phyloP scores from a whole-genome alignment of 192 early-diverging fungal genomes.

The Backusella australiensis region DNA sequence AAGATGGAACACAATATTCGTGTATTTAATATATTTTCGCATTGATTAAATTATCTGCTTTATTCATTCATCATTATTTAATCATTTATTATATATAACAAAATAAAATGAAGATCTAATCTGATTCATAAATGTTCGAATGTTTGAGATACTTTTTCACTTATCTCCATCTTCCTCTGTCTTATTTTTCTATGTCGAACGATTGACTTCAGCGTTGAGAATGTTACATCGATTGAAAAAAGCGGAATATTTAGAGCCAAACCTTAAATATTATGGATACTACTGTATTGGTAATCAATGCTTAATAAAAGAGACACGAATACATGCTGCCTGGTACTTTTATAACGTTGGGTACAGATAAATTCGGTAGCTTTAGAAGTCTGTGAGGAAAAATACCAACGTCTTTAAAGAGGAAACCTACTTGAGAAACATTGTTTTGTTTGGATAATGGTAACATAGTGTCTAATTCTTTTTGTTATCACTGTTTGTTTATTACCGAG shows the following conservation, averaged over 20 bases:
- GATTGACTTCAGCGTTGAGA: background rate
- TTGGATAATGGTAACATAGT: background rate
- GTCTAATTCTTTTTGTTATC: background rate
- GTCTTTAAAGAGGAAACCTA: background rate
- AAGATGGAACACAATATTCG: too few species aligned
- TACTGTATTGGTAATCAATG: background rate
- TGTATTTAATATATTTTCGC: too few species aligned
- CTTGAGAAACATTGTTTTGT: background rate
- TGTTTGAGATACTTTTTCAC: too few species aligned
- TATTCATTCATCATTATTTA: too few species aligned
- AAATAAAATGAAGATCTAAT: too few species aligned
- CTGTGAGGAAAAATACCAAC: background rate
- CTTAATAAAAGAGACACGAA: background rate
- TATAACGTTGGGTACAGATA: background rate
- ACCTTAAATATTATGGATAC: background rate
- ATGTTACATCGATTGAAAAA: background rate
- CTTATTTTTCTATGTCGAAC: background rate
- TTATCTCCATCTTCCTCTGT: too few species aligned
- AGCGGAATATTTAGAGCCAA: background rate
- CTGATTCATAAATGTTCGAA: too few species aligned
- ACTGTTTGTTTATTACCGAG: background rate
- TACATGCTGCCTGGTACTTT: background rate
- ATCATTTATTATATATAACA: too few species aligned
- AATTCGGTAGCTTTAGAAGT: too few species aligned
- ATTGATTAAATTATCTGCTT: too few species aligned